These are phyloP conservation scores for Luffa acutangula DNA, from an alignment of 306 rosid species.

Conservation along the genomic window DNA sequence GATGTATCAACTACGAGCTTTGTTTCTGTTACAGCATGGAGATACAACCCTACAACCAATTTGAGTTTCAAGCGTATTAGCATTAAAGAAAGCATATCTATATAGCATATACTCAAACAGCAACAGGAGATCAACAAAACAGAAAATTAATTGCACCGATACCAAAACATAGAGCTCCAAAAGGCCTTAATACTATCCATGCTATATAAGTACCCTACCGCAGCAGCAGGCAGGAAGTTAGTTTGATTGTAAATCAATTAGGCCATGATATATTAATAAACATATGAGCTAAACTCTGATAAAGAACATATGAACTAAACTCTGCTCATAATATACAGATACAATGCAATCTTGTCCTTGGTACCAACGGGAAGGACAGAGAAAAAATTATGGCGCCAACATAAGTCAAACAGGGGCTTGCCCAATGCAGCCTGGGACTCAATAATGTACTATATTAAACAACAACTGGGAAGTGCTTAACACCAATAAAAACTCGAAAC, in stretches of 20 bases:
- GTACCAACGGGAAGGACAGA: not conserved
- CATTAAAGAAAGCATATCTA: not conserved
- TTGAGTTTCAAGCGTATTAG: not conserved
- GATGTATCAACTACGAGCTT: conserved; percentile 93
- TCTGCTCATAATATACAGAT: not conserved
- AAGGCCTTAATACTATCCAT: not conserved
- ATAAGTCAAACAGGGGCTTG: not conserved
- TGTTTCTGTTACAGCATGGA: conserved; percentile 77
- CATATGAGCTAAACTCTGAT: not conserved
- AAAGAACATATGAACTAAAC: not conserved
- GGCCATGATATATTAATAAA: not conserved
- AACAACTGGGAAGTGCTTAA: not conserved
- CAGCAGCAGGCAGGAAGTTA: not conserved
- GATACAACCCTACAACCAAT: conserved; percentile 56
- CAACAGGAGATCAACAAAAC: not conserved
- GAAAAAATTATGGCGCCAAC: not conserved
- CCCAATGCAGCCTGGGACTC: not conserved
- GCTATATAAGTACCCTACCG: too few species aligned
- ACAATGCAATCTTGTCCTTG: not conserved
- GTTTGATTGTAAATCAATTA: not conserved
- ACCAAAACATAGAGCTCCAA: not conserved
- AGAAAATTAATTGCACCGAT: not conserved
- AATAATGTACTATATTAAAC: not conserved
- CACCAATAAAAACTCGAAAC: not conserved
- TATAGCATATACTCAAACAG: not conserved